These are phyloP conservation scores for Candida tibetensis DNA, from an alignment of 805 yeast species.

Conservation along the genomic window DNA sequence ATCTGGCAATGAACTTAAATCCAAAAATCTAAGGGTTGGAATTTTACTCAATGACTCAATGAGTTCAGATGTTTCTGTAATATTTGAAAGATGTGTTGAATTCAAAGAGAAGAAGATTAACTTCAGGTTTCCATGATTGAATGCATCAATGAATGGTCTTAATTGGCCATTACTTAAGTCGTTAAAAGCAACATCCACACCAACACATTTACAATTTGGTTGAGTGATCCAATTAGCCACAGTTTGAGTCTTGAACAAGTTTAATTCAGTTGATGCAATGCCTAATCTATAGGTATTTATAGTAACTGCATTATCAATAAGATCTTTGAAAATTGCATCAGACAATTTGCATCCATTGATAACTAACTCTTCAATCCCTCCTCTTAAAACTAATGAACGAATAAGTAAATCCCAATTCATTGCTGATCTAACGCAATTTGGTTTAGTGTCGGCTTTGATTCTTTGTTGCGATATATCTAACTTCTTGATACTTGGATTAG, in stretches of 20 bases:
- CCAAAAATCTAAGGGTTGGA: constrained; percentile 46
- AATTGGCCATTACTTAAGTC: constrained; percentile 48
- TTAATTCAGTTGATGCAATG: constrained; percentile 50
- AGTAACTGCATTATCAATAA: constrained; percentile 41
- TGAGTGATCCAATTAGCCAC: constrained; percentile 49
- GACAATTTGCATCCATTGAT: constrained; percentile 54
- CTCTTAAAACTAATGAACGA: constrained; percentile 39
- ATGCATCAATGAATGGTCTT: constrained; percentile 43
- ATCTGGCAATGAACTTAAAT: constrained; percentile 51
- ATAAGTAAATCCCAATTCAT: constrained; percentile 56
- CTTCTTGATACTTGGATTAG: constrained; percentile 44
- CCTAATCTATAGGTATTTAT: constrained; percentile 50
- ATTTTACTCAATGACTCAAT: constrained; percentile 37
- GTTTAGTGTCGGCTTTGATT: constrained; percentile 44
- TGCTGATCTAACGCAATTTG: constrained; percentile 36
- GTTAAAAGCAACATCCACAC: constrained; percentile 56
- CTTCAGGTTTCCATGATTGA: constrained; percentile 32
- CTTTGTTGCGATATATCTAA: constrained; percentile 58
- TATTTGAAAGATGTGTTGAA: constrained; percentile 45
- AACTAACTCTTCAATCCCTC: constrained; percentile 58
- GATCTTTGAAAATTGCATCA: constrained; percentile 38
- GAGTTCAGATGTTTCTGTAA: constrained; percentile 36
- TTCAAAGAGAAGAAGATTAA: constrained; percentile 52
- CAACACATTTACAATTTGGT: constrained; percentile 46
- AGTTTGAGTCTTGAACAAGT: constrained; percentile 36